These are phyloP conservation scores for Colletotrichum zoysiae DNA, from an alignment of 2,329 filamentous ascomycete genomes.

Conservation along the genomic window DNA sequence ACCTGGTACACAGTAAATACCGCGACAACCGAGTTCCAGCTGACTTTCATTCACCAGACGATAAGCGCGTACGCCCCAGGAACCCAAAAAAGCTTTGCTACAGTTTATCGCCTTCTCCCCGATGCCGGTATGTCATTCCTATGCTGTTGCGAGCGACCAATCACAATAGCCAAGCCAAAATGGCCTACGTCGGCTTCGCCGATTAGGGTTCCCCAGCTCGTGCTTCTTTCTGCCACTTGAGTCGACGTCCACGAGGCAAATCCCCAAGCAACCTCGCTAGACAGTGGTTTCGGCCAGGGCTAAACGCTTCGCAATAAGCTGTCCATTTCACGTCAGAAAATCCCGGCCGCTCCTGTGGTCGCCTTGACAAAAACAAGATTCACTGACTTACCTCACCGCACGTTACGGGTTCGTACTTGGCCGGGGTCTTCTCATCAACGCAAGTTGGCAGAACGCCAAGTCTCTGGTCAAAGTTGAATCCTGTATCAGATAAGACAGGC, in stretches of 20 bases:
- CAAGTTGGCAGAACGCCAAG: conserved; percentile 63
- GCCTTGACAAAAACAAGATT: neutral
- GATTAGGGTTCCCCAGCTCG: neutral
- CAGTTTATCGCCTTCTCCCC: neutral
- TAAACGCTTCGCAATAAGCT: conserved; percentile 36
- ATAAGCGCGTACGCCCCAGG: neutral
- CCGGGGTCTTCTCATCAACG: conserved; percentile 58
- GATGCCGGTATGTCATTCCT: neutral
- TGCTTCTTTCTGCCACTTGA: neutral
- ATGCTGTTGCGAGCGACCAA: neutral
- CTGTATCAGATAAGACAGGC: conserved; percentile 5
- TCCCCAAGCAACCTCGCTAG: neutral
- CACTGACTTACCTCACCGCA: conserved; percentile 55
- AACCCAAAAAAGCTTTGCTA: neutral
- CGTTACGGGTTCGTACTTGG: conserved; percentile 64
- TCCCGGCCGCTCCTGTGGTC: neutral
- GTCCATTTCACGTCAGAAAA: conserved; percentile 22
- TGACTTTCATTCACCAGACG: neutral
- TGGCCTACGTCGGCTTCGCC: neutral
- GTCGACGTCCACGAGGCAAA: neutral
- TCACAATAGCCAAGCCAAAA: neutral
- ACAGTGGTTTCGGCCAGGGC: conserved; percentile 14
- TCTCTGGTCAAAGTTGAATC: conserved; percentile 65
- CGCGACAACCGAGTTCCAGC: neutral
- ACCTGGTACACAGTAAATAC: neutral